Evolutionary conservation across 2,329 filamentous ascomycete genomes (phyloP).

Genomic region (Aotearoamyces nothofagi): DNA sequence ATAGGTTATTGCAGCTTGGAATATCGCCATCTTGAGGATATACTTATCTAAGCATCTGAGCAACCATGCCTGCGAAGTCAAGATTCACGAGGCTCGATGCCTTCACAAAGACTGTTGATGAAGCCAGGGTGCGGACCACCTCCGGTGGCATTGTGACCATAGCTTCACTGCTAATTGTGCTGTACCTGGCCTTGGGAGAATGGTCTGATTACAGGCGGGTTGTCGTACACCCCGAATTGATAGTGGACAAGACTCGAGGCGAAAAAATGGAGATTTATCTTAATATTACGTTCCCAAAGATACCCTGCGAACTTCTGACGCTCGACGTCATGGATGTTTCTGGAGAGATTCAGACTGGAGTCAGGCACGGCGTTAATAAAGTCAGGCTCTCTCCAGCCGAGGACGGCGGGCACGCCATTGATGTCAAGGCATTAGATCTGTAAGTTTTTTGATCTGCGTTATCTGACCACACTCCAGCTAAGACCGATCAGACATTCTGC

Average conservation of each 20-base stretch:
- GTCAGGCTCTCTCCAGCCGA: constrained; percentile 59
- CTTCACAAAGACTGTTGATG: constrained; percentile 98
- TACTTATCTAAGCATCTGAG: too few relatives aligned
- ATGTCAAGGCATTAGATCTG: constrained; percentile 53
- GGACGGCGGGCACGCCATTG: constrained; percentile 65
- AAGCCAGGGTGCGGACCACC: constrained; percentile 89
- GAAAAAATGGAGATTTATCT: constrained; percentile 99
- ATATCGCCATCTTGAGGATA: too few relatives aligned
- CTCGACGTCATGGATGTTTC: constrained; percentile 99
- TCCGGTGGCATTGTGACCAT: constrained; percentile 94
- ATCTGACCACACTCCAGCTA: too few relatives aligned
- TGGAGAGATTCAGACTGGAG: constrained; percentile 88
- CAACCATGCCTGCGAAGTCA: constrained; percentile 70
- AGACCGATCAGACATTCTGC: constrained; percentile 38
- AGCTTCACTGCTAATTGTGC: constrained; percentile 69
- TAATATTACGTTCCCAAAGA: constrained; percentile 86
- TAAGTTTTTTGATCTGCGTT: constrained; percentile 29
- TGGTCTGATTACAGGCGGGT: constrained; percentile 86
- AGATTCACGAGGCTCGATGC: constrained; percentile 94
- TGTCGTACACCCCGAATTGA: constrained; percentile 75
- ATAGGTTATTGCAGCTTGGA: too few relatives aligned
- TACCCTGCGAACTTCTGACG: constrained; percentile 90
- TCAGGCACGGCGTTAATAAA: constrained; percentile 86
- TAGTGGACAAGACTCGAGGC: constrained; percentile 93
- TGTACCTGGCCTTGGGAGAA: constrained; percentile 88